Evolutionary conservation across 306 rosid genomes (phyloP), one percentile per base, ranked within the genome.

Genomic region (Crataegus laevigata): DNA sequence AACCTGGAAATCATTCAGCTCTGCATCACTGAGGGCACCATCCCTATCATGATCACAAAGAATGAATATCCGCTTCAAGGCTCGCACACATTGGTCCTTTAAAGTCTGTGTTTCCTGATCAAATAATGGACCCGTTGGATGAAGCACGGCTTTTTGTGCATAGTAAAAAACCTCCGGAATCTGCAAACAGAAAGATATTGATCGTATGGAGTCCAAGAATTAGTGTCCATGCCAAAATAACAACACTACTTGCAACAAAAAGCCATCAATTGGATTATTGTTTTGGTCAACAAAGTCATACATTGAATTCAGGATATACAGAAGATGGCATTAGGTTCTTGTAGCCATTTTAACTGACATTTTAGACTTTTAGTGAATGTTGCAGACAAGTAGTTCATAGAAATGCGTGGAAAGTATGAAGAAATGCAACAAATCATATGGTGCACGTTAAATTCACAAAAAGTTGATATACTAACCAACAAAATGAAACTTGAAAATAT

Each of bases 61-160:
- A 79, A 94, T 94, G 88, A 94, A 94, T 72, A 94, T 94, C 47
- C 97, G 86, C 86, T 96, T 96, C 88, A 96, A 84, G 28, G 99
- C 97, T 55, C 97, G 89, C 68, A 96, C 92, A 57, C 99, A 96
- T 76, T 96, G 84, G 77, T 96, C 98, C 89, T 90, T 96, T 75
- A 96, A 85, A 75, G 96, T 92, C 76, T 92, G 99, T 62, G 98
- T 82, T 84, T 96, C 99, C 81, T 92, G 98, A 82, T 96, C 99
- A 65, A 96, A 96, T 77, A 96, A 86, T 69, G 99, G 98, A 68
- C 92, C 96, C 0, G 99, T 96, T 67, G 98, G 98, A 80, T 96
- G 99, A 84, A 96, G 99, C 57, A 96, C 99, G 18, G 98, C 99
- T 80, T 96, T 96, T 80, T 96, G 97, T 22, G 99, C 98, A 72